A percentile compares a stretch with the other conserved stretches of the same genome.
These are phyloP conservation scores for Moesziomyces aphidis DNA, from an alignment of 1,284 basidiomycete species.

Conservation along the genomic window DNA sequence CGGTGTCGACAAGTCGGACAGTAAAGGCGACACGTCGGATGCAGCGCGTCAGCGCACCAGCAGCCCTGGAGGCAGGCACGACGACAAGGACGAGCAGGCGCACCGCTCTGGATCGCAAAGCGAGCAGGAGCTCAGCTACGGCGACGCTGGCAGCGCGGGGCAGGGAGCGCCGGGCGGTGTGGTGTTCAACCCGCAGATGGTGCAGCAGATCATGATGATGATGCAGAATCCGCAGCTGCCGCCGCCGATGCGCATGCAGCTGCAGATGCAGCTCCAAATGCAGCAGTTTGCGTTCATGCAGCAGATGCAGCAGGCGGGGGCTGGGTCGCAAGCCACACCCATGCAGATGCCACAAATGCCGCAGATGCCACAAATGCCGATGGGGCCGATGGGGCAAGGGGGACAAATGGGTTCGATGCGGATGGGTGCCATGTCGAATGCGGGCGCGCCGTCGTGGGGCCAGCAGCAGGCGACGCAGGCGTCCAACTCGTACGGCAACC, in stretches of 20 bases:
- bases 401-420: constrained; percentile 35
- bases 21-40: constrained; percentile 15
- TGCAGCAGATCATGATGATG: constrained; percentile 66
- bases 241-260: constrained; percentile 64
- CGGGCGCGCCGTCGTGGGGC: constrained; percentile 21
- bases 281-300: constrained; percentile 63
- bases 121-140: constrained; percentile 27
- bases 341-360: not conserved
- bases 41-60: constrained; percentile 10
- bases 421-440: constrained; percentile 19
- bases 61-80: constrained; percentile 22
- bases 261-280: constrained; percentile 66
- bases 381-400: constrained; percentile 16
- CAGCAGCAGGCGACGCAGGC: constrained; percentile 34
- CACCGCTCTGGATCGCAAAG: constrained; percentile 19
- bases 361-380: not conserved
- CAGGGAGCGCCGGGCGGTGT: constrained; percentile 21
- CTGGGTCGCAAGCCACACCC: not conserved
- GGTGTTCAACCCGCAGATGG: constrained; percentile 57
- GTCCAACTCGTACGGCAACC: constrained; percentile 31
- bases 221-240: constrained; percentile 63
- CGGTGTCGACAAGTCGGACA: constrained; percentile 15
- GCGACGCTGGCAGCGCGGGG: constrained; percentile 11
- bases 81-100: constrained; percentile 47
- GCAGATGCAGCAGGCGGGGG: constrained; percentile 39